These are phyloP conservation scores for Pelargonium citronellum DNA, from an alignment of 441 rosid genomes.

Conservation along the genomic window DNA sequence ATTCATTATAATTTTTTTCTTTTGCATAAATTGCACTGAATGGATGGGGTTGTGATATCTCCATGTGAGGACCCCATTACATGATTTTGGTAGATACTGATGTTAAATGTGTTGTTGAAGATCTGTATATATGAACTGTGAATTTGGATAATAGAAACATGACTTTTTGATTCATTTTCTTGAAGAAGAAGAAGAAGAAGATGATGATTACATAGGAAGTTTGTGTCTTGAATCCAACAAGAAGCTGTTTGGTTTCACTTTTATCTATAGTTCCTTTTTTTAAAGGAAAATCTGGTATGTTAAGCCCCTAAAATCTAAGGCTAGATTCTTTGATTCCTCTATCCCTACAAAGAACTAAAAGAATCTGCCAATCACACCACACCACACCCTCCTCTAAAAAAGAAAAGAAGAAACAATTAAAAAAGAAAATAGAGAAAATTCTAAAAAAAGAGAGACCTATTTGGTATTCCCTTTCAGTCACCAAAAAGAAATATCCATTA, in stretches of 20 bases:
- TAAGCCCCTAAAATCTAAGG: constrained; percentile 44
- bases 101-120: no score
- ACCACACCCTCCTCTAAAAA: constrained; percentile 16
- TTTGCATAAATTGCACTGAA: no score
- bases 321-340: constrained; percentile 73
- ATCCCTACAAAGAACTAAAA: constrained; percentile 57
- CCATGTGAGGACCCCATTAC: no score
- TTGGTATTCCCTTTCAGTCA: constrained; percentile 5
- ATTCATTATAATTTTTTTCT: no score
- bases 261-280: constrained; percentile 15
- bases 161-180: no score
- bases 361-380: constrained; percentile 72
- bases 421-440: background rate
- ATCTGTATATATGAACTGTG: no score
- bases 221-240: constrained; percentile 14
- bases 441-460: background rate
- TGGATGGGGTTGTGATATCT: no score
- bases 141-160: no score
- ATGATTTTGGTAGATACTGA: no score
- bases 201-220: background rate
- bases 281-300: constrained; percentile 20
- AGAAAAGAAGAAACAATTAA: background rate
- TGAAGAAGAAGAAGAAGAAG: no score
- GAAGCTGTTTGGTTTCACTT: constrained; percentile 29
- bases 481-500: constrained; percentile 5